Percentiles rank a stretch among this genome's conserved stretches.
Evolutionary conservation across 2,329 filamentous ascomycete species (phyloP).

Genomic region (Chrysoporthe puriensis): DNA sequence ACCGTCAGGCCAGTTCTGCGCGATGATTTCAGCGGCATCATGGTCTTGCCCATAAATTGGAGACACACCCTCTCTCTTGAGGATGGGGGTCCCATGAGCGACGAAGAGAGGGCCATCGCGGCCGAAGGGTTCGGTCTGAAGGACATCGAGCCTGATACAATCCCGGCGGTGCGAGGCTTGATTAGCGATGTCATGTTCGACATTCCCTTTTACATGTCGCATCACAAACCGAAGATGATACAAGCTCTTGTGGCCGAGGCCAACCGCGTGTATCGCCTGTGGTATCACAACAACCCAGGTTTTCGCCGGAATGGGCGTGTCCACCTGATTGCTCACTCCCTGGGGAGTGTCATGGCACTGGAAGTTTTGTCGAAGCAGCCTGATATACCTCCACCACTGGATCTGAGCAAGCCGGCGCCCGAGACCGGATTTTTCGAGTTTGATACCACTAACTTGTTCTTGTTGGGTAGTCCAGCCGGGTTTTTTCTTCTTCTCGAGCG

Average conservation of each 20-base stretch:
- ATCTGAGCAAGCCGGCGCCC: conserved; percentile 45
- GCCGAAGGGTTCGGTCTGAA: conserved; percentile 68
- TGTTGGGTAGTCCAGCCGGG: conserved; percentile 86
- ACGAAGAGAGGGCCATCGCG: conserved; percentile 56
- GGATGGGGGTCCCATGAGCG: conserved; percentile 67
- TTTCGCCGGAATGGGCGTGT: conserved; percentile 82
- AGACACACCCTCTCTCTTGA: conserved; percentile 86
- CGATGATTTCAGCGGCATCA: conserved; percentile 81
- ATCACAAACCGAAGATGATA: conserved; percentile 95
- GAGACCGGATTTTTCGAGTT: conserved; percentile 78
- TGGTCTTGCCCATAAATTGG: conserved; percentile 96
- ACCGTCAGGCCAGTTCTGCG: conserved; percentile 76
- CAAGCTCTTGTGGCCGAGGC: conserved; percentile 85
- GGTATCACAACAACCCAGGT: conserved; percentile 90
- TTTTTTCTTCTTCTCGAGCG: conserved; percentile 91
- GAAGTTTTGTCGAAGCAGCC: conserved; percentile 91
- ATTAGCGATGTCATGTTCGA: conserved; percentile 99
- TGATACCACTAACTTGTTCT: conserved; percentile 85
- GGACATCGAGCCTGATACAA: conserved; percentile 88
- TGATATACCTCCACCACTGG: conserved; percentile 62
- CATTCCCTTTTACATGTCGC: conserved; percentile 95
- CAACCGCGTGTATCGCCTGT: conserved; percentile 92
- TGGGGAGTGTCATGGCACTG: conserved; percentile 92
- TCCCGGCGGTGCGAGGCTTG: conserved; percentile 89
- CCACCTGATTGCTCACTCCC: conserved; percentile 89